phyloP scores from a whole-genome alignment of 106 monocot species.

The Narthecium ossifragum region DNA sequence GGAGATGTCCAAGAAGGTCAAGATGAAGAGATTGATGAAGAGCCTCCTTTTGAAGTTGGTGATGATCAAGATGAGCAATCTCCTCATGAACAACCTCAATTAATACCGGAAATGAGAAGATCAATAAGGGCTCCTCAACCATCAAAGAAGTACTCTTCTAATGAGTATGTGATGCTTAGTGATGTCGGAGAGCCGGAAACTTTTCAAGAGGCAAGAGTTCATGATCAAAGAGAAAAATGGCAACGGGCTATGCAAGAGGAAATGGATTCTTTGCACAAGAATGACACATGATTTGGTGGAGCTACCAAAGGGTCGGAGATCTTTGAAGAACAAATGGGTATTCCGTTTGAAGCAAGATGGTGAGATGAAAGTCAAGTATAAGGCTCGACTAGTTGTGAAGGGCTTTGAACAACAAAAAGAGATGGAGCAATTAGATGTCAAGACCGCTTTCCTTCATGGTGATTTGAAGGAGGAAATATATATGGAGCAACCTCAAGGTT shows the following conservation, averaged over 20 bases:
- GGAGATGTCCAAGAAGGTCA: too few relatives aligned
- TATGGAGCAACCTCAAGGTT: constrained; percentile 1
- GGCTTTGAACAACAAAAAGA: too few relatives aligned
- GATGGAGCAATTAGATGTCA: too few relatives aligned
- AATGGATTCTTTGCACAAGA: neutral
- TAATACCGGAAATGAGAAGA: neutral
- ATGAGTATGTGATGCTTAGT: neutral
- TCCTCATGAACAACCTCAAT: neutral
- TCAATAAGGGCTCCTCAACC: neutral
- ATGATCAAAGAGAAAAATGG: neutral
- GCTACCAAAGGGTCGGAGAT: neutral
- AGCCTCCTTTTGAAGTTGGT: neutral
- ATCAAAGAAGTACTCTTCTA: neutral
- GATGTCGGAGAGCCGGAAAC: neutral
- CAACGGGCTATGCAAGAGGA: too few relatives aligned
- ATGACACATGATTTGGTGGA: neutral
- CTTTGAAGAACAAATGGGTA: too few relatives aligned
- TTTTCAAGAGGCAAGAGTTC: neutral
- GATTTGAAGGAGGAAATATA: constrained; percentile 6
- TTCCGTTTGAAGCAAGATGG: too few relatives aligned
- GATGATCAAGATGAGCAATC: neutral
- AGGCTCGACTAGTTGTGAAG: too few relatives aligned
- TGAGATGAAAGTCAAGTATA: too few relatives aligned
- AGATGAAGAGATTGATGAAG: neutral
- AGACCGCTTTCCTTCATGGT: constrained; percentile 7